Evolutionary conservation across 106 monocot genomes (phyloP).

Genomic region (Iris macrosiphon): DNA sequence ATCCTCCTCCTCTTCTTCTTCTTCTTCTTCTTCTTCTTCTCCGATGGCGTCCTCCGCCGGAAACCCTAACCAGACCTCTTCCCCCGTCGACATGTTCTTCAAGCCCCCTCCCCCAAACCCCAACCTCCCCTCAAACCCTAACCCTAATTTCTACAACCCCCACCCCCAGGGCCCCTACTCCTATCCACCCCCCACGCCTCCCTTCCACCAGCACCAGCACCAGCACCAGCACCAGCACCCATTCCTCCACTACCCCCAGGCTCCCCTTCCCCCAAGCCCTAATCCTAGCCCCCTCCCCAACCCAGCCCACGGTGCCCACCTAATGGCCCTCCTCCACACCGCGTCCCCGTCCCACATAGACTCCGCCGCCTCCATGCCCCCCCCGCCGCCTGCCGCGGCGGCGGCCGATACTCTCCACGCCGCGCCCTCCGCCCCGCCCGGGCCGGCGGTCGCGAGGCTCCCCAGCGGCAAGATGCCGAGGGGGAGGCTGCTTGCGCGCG

Average conservation of each 20-base stretch:
- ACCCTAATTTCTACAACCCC: slow-evolving; percentile 9
- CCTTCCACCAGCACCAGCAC: slow-evolving; percentile 11
- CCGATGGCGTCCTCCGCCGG: slow-evolving; percentile 58
- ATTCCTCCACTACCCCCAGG: too few relatives aligned
- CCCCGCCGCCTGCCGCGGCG: slow-evolving; percentile 13
- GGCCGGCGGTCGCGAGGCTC: slow-evolving; percentile 23
- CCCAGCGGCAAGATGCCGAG: slow-evolving; percentile 72
- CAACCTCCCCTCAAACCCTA: slow-evolving; percentile 20
- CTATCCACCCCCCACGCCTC: too few relatives aligned
- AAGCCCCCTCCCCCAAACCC: slow-evolving; percentile 13
- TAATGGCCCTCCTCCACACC: slow-evolving; percentile 70
- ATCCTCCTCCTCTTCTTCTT: background rate
- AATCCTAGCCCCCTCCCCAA: slow-evolving; percentile 22
- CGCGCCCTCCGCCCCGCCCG: slow-evolving; percentile 43
- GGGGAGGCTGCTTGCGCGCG: slow-evolving; percentile 44
- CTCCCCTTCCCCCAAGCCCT: too few relatives aligned
- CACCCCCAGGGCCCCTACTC: slow-evolving; percentile 4
- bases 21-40: too few relatives aligned
- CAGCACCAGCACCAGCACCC: slow-evolving; percentile 10
- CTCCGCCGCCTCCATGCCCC: slow-evolving; percentile 52
- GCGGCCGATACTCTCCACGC: slow-evolving; percentile 23
- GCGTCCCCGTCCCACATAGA: slow-evolving; percentile 35
- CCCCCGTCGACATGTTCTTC: slow-evolving; percentile 10
- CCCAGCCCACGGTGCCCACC: slow-evolving; percentile 46
- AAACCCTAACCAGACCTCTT: slow-evolving; percentile 23